Conservation (phyloP, 148 eudicot species). For the Fagopyrum tataricum region DNA sequence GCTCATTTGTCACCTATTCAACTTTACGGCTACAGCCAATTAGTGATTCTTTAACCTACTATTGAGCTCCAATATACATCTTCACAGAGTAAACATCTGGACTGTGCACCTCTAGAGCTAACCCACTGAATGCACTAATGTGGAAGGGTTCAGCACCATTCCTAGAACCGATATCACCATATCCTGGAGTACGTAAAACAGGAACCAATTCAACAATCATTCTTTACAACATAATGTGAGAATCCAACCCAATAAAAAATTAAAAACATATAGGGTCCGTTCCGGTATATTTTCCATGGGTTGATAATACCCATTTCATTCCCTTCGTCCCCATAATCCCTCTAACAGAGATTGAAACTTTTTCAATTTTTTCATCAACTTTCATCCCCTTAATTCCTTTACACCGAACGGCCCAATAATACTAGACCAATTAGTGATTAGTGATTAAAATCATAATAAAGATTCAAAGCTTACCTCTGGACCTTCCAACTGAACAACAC, state of each 20-base stretch:
- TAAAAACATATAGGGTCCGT: too few species aligned
- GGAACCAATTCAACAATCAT: background rate
- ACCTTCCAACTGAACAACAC: constrained; percentile 70
- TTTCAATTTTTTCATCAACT: too few species aligned
- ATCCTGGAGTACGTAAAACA: constrained; percentile 35
- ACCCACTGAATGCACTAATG: constrained; percentile 28
- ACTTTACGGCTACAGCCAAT: too few species aligned
- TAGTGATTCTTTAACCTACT: constrained; percentile 42
- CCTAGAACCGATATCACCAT: constrained; percentile 41
- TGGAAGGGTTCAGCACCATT: constrained; percentile 40
- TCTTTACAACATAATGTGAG: background rate
- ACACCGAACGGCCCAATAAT: too few species aligned
- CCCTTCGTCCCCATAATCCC: too few species aligned
- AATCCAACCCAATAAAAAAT: background rate
- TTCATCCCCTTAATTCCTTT: too few species aligned
- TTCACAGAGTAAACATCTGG: constrained; percentile 38
- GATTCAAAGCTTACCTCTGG: constrained; percentile 53
- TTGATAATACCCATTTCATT: too few species aligned
- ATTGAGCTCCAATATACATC: constrained; percentile 49
- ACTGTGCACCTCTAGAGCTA: constrained; percentile 11
- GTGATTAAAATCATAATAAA: constrained; percentile 1
- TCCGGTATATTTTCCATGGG: too few species aligned
- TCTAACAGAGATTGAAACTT: too few species aligned
- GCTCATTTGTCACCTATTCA: too few species aligned
- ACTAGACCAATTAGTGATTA: background rate